These are phyloP conservation scores for Zhuliangozyma blackwelliae DNA, from an alignment of 1,139 yeast genomes.

Conservation along the genomic window DNA sequence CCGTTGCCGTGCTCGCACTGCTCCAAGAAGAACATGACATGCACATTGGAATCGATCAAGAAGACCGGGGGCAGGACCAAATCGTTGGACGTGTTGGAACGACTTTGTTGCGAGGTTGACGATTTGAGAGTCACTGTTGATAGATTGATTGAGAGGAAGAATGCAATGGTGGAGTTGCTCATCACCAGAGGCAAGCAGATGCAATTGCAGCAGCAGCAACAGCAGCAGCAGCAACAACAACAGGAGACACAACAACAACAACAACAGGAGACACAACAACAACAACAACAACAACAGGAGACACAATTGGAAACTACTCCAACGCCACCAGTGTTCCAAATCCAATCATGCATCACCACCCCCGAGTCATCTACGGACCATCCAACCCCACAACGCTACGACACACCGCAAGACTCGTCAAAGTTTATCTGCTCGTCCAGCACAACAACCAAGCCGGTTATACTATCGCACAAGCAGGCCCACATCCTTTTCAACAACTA, in stretches of 20 bases:
- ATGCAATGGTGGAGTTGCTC: constrained; percentile 21
- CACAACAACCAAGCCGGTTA: constrained; percentile 15
- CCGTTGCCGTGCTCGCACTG: constrained; percentile 61
- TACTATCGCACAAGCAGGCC: constrained; percentile 27
- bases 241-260: constrained; percentile 4
- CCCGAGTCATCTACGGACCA: constrained; percentile 10
- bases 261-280: not conserved
- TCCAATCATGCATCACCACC: constrained; percentile 26
- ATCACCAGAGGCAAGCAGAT: constrained; percentile 15
- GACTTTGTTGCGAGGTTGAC: constrained; percentile 25
- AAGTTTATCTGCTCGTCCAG: constrained; percentile 7
- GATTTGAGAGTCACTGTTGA: constrained; percentile 13
- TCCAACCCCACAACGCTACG: not conserved
- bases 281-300: constrained; percentile 1
- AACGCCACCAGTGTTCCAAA: constrained; percentile 25
- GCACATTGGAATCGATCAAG: constrained; percentile 45
- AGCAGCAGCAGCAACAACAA: not conserved
- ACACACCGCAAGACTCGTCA: constrained; percentile 3
- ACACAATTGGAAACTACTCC: not conserved
- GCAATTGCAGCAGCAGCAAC: constrained; percentile 1
- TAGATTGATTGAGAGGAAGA: constrained; percentile 18
- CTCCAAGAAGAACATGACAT: constrained; percentile 43
- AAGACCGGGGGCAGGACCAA: constrained; percentile 23
- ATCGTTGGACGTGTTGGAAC: constrained; percentile 28
- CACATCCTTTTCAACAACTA: constrained; percentile 26